Conservation (phyloP, 768 basidiomycete genomes). For the Lactarius indigo region DNA sequence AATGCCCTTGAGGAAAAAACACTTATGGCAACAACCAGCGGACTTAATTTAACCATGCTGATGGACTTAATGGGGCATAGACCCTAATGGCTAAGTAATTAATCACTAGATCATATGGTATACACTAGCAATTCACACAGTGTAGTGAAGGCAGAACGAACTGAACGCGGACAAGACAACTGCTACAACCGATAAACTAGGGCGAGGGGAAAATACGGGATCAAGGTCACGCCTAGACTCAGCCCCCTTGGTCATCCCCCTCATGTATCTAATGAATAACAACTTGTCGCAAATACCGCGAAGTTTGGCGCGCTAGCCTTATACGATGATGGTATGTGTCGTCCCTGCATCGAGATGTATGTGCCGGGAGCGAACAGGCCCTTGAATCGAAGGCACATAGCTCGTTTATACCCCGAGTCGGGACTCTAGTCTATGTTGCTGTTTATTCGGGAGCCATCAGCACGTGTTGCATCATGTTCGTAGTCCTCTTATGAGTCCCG, state of each 20-base stretch:
- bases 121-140: not conserved
- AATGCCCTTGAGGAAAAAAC: not conserved
- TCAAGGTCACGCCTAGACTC: not conserved
- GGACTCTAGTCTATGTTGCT: not conserved
- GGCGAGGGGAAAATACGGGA: not conserved
- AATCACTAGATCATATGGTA: not conserved
- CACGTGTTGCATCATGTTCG: not conserved
- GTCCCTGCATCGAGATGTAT: not conserved
- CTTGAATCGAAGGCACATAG: not conserved
- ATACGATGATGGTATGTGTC: not conserved
- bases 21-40: not conserved
- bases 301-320: not conserved
- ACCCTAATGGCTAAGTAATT: not conserved
- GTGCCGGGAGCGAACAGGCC: not conserved
- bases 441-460: not conserved
- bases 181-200: not conserved
- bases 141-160: not conserved
- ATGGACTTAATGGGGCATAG: not conserved
- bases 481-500: not conserved
- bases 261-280: not conserved
- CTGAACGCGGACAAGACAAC: not conserved
- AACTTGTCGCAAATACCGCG: not conserved
- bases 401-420: not conserved
- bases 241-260: not conserved
- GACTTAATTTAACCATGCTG: too few species aligned